Evolutionary conservation across 106 monocot species (phyloP), one percentile per base, ranked within the genome.

Genomic region (Allium cepa): DNA sequence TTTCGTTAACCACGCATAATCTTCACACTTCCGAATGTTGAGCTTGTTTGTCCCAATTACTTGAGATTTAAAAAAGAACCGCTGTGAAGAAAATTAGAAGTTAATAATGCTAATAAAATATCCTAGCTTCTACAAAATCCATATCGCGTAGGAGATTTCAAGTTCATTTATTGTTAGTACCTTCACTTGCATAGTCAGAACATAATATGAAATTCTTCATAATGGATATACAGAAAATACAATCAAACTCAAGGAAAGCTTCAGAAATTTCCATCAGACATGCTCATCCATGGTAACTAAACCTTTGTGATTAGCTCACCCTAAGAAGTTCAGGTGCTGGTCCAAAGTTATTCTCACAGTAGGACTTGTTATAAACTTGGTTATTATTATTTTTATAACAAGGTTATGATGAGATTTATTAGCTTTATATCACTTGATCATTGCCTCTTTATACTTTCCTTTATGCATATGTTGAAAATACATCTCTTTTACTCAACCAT

Each of bases 61-160:
- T 84, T 91, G 91, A 52, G 95, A 96, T 70, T 88, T 91, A 71
- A 96, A 96, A 77, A 96, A 96, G 75, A 95, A 95, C 53, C 83
- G 75, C 95, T 95, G 78, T 50, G 63, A 76, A 71, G 67, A 7
- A 66, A 49, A 48, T 17, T 59, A 62, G 27, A 3, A 78, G 5
- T 36, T 1, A 50, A 64, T 15, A 65, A 52, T 36, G 60, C 26
- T 53, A 4, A 16, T 57, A 69, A 60, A 71, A 46, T 49, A 13
- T 46, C 11, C 56, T 8, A 8, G 56, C 10, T 8, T 17, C 3
- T 59, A 59, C 26, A 59, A 0, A 26, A 59, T 26, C 59, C 5
- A 59, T 59, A 18, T 59, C 22, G 11, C n/a, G 17, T 9, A 59
- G 10, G 26, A 17, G 11, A 6, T 26, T 18, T 18, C 59, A 26